phyloP scores from a whole-genome alignment of 345 rosid species.

The Angophora floribunda region DNA sequence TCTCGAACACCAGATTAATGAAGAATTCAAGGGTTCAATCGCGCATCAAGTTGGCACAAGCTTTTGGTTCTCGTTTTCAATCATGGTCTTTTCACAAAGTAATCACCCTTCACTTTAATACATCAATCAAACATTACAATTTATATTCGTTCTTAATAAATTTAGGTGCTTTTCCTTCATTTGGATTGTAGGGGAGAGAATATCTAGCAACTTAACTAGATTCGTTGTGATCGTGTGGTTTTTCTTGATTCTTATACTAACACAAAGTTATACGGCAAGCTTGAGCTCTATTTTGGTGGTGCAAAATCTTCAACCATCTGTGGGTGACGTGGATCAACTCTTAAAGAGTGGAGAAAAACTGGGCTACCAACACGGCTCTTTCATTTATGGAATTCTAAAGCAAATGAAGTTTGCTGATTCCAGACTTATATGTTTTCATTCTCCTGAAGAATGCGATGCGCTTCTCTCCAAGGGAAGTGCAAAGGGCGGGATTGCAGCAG shows the following conservation, averaged over 20 bases:
- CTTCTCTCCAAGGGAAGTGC: not conserved
- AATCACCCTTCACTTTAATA: too few relatives aligned
- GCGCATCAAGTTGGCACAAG: too few relatives aligned
- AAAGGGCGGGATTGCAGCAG: not conserved
- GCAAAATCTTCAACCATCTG: not conserved
- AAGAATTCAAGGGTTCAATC: too few relatives aligned
- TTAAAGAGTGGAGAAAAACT: not conserved
- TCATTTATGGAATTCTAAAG: fast-evolving
- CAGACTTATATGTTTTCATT: too few relatives aligned
- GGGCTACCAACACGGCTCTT: fast-evolving
- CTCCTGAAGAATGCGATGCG: not conserved
- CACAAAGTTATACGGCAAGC: not conserved
- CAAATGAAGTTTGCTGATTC: not conserved
- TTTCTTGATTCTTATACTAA: not conserved
- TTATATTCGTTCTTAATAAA: too few relatives aligned
- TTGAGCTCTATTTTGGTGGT: not conserved
- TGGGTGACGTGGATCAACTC: fast-evolving
- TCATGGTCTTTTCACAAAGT: too few relatives aligned
- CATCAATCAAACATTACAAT: too few relatives aligned
- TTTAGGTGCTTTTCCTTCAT: too few relatives aligned
- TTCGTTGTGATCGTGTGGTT: not conserved
- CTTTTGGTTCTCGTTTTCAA: too few relatives aligned
- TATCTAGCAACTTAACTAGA: not conserved
- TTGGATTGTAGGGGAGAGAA: not conserved
- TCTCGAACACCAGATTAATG: too few relatives aligned